A percentile compares a stretch with the other conserved stretches of the same genome.
Conservation (phyloP, 176 grass and related monocot genomes). For the Carex cristatella region DNA sequence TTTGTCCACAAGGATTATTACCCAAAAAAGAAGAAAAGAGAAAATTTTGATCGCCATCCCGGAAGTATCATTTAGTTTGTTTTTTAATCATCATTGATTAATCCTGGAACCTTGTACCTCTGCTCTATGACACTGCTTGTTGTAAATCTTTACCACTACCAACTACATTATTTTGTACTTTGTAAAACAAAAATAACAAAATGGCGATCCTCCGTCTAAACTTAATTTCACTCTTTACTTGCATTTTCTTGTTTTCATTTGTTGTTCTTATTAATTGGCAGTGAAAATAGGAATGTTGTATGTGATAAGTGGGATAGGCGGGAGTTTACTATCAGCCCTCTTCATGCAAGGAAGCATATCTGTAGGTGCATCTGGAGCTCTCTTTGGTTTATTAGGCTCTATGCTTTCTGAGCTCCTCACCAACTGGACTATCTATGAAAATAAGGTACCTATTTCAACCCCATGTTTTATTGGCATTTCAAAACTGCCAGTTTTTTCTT, state of each 20-base stretch:
- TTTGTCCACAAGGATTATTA: background rate
- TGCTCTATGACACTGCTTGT: background rate
- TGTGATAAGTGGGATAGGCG: slow-evolving; percentile 76
- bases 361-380: slow-evolving; percentile 93
- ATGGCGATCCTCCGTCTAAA: background rate
- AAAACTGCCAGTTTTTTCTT: background rate
- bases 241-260: background rate
- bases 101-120: background rate
- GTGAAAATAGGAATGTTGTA: slow-evolving; percentile 86
- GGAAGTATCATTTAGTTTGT: background rate
- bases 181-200: background rate
- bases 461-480: background rate
- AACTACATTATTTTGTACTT: slow-evolving; percentile 3
- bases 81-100: background rate
- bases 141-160: background rate
- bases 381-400: slow-evolving; percentile 89
- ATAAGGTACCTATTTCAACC: slow-evolving; percentile 50
- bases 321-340: slow-evolving; percentile 82
- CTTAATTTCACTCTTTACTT: background rate
- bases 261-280: slow-evolving; percentile 25
- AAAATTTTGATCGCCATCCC: background rate
- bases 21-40: background rate
- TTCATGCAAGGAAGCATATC: slow-evolving; percentile 83
- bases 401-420: slow-evolving; percentile 97
- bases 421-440: slow-evolving; percentile 97